Conservation (phyloP, 2,329 filamentous ascomycete species). For the Stemphylium vesicarium region DNA sequence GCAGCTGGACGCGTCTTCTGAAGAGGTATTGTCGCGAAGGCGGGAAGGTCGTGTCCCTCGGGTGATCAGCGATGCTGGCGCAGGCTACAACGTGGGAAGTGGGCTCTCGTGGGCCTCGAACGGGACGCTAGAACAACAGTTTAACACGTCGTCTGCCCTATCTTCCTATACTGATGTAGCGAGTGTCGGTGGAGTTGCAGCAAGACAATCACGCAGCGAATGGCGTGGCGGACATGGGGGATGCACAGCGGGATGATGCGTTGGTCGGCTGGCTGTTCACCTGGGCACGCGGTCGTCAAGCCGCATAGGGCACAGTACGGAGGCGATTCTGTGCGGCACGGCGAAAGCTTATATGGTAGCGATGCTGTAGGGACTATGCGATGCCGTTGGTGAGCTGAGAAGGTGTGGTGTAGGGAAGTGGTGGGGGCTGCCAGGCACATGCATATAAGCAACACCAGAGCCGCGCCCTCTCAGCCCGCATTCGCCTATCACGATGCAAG, state of each 20-base stretch:
- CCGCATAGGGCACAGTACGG: slow-evolving; percentile 13
- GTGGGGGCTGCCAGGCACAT: slow-evolving; percentile 22
- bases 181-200: not conserved
- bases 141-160: not conserved
- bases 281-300: slow-evolving; percentile 4
- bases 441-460: slow-evolving; percentile 22
- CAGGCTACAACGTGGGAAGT: slow-evolving; percentile 11
- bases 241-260: slow-evolving; percentile 11
- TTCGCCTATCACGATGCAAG: slow-evolving; percentile 14
- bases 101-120: slow-evolving; percentile 5
- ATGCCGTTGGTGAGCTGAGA: slow-evolving; percentile 7
- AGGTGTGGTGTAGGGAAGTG: slow-evolving; percentile 4
- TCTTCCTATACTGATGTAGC: not conserved
- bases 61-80: slow-evolving; percentile 11
- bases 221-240: slow-evolving; percentile 6
- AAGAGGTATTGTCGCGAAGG: slow-evolving; percentile 19
- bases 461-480: slow-evolving; percentile 10
- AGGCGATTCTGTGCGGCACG: slow-evolving; percentile 11
- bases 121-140: slow-evolving; percentile 2
- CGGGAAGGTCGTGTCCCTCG: not conserved
- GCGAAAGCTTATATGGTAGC: slow-evolving; percentile 6
- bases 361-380: slow-evolving; percentile 2
- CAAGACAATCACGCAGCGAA: slow-evolving; percentile 4
- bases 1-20: slow-evolving; percentile 24
- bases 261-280: slow-evolving; percentile 14